These are phyloP conservation scores for Phyllosticta citribraziliensis DNA, from an alignment of 2,329 filamentous ascomycete genomes.

Conservation along the genomic window DNA sequence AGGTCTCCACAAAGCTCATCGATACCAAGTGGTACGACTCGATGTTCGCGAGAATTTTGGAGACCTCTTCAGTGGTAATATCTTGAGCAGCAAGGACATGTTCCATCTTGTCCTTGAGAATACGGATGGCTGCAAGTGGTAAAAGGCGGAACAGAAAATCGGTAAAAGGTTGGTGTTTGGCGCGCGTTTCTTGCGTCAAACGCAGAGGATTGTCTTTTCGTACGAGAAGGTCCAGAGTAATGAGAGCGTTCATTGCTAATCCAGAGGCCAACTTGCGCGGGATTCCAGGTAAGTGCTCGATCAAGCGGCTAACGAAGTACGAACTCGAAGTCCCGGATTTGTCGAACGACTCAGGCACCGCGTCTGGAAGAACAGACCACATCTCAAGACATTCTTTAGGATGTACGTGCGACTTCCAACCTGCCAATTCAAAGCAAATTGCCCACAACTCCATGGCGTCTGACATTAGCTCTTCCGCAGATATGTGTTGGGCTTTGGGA, in stretches of 20 bases:
- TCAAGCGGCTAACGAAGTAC: neutral
- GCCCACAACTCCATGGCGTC: neutral
- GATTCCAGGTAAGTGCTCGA: neutral
- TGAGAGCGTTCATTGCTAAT: constrained; percentile 21
- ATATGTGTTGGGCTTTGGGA: neutral
- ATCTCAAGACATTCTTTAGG: neutral
- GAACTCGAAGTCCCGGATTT: neutral
- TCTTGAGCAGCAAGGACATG: neutral
- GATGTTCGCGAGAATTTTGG: neutral
- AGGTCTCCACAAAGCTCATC: neutral
- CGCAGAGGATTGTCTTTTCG: constrained; percentile 11
- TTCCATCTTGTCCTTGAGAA: neutral
- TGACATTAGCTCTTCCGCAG: neutral
- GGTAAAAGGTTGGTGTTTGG: constrained; percentile 21
- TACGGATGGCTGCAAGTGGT: neutral
- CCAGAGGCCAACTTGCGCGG: neutral
- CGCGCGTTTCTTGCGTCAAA: constrained; percentile 13
- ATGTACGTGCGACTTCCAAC: neutral
- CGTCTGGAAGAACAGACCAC: neutral
- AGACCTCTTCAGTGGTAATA: neutral
- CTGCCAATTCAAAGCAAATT: neutral
- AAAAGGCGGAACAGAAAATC: constrained; percentile 14
- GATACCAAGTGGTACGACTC: neutral
- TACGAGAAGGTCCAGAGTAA: constrained; percentile 22
- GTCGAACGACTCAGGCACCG: neutral